Evolutionary conservation across 805 yeast genomes (phyloP), one percentile per base, ranked within the genome.

Genomic region (Wickerhamiella vanderwaltii): DNA sequence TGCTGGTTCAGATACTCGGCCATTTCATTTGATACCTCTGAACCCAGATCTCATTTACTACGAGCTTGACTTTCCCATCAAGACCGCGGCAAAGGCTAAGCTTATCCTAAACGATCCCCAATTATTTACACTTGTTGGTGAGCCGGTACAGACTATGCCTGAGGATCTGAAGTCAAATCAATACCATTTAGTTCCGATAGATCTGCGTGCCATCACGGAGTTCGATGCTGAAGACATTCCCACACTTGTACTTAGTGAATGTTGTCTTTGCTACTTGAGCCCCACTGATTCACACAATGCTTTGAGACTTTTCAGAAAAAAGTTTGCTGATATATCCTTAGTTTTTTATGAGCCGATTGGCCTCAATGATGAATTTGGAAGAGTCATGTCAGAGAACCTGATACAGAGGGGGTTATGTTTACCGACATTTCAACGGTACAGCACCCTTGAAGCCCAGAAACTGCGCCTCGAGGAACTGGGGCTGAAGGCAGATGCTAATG

Each of bases 1-100:
- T 0, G 78, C 87, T 2, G 93, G 93, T 4, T 77, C 83, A 12
- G 93, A 82, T 51, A 79, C 91, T 0, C 56, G 88, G 41, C 68
- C 71, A 12, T 79, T 81, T 54, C 57, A 64, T 7, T 46, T 75
- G 12, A 56, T 80, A 30, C 53, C 61, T 5, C 35, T 56, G 4
- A 40, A 60, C 35, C 28, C 48, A 9, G 26, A 52, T 18, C 45
- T 77, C 25, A 52, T 50, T 1, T 75, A 75, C 50, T 65, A 69
- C 46, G 93, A 81, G 53, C 53, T 78, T 17, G 93, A 81, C 57
- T 79, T 80, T 52, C 69, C 69, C 7, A 71, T 61, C 30, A 68
- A 77, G 12, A 66, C 68, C 5, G 60, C 58, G 44, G 58, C 72
- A 29, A 81, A 81, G 56, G 66, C 70, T 40, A 51, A 61, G 34